Conservation (phyloP, 164 flowering plant species). For the Aristolochia californica region DNA sequence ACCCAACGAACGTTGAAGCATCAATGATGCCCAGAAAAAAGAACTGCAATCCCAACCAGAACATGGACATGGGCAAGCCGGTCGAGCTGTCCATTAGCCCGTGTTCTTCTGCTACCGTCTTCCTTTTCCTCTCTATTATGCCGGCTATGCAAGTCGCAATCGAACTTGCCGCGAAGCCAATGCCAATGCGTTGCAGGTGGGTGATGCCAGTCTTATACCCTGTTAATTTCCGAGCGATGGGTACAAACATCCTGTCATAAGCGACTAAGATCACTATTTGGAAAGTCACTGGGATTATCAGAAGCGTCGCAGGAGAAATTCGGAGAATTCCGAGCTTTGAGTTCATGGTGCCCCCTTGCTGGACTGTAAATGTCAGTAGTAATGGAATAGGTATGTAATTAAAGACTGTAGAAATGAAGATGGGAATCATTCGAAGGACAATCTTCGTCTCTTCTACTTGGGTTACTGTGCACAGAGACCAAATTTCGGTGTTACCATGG, state of each 20-base stretch:
- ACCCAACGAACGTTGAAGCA: slow-evolving; percentile 52
- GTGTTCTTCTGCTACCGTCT: slow-evolving; percentile 18
- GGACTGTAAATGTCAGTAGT: slow-evolving; percentile 48
- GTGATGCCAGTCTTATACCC: slow-evolving; percentile 38
- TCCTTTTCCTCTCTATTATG: slow-evolving; percentile 45
- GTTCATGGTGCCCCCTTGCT: slow-evolving; percentile 61
- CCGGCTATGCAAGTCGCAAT: slow-evolving; percentile 47
- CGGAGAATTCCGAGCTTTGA: slow-evolving; percentile 33
- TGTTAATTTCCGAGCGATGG: slow-evolving; percentile 24
- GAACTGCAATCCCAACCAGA: slow-evolving; percentile 39
- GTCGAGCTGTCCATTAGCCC: slow-evolving; percentile 20
- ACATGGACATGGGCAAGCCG: slow-evolving; percentile 15
- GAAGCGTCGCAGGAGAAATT: slow-evolving; percentile 29
- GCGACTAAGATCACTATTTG: slow-evolving; percentile 40
- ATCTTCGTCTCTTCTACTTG: slow-evolving; percentile 30
- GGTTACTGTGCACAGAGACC: slow-evolving; percentile 29
- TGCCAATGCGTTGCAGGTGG: slow-evolving; percentile 48
- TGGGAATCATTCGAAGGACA: slow-evolving; percentile 3
- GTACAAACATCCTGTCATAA: slow-evolving; percentile 44
- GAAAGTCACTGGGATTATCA: slow-evolving; percentile 42
- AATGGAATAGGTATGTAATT: slow-evolving; percentile 2
- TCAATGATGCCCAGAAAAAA: slow-evolving; percentile 51
- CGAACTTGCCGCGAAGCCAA: slow-evolving; percentile 22
- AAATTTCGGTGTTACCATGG: slow-evolving; percentile 18
- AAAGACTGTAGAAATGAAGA: not conserved